Percentiles rank a stretch among this genome's conserved stretches.
Conservation (phyloP, 176 grass and related monocot genomes). For the Rhynchospora breviuscula region DNA sequence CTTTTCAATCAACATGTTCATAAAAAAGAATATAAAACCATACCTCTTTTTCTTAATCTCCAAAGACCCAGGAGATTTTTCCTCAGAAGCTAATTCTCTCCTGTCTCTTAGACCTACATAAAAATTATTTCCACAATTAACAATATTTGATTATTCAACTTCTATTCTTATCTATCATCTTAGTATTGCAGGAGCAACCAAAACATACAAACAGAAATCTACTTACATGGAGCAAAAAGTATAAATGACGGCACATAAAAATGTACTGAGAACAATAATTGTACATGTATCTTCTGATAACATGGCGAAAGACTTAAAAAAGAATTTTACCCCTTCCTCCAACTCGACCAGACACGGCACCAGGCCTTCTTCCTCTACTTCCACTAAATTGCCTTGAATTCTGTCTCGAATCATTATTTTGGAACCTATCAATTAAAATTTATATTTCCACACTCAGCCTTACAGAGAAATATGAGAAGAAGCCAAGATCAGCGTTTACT, state of each 20-base stretch:
- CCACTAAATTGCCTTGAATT: conserved; percentile 29
- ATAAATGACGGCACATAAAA: neutral
- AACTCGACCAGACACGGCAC: no score
- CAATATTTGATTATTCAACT: neutral
- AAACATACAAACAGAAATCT: neutral
- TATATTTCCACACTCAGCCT: neutral
- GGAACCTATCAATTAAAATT: conserved; percentile 20
- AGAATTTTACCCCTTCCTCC: conserved; percentile 29
- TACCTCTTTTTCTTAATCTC: conserved; percentile 12
- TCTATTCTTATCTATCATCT: neutral
- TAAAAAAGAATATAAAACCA: conserved; percentile 6
- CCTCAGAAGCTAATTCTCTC: neutral
- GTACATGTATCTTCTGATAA: neutral
- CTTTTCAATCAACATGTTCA: neutral
- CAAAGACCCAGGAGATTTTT: neutral
- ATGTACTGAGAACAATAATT: neutral
- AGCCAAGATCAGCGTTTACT: neutral
- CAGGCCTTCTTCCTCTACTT: neutral
- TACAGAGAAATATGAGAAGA: neutral
- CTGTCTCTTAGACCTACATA: neutral
- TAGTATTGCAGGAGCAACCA: neutral
- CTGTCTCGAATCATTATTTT: neutral
- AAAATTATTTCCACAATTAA: neutral
- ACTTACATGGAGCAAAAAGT: neutral
- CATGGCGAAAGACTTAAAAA: neutral